Conservation (phyloP, 2,329 filamentous ascomycete species). For the Epichloe sibirici region DNA sequence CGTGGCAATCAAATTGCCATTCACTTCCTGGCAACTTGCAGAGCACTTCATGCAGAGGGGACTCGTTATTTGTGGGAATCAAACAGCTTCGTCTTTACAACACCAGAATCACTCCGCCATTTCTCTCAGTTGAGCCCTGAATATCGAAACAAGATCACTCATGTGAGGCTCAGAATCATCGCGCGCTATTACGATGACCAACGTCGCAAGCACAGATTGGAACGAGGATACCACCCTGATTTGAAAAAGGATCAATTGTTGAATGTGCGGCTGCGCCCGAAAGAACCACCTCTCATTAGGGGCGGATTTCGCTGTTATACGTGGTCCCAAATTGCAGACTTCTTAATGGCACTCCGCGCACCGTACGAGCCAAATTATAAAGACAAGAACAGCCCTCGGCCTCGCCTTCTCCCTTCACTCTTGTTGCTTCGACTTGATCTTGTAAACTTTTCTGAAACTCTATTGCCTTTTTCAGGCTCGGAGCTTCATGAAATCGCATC, state of each 20-base stretch:
- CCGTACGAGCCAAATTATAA: constrained; percentile 32
- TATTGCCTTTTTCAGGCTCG: constrained; percentile 31
- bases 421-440: constrained; percentile 38
- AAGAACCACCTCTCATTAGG: constrained; percentile 33
- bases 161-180: constrained; percentile 39
- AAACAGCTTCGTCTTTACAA: constrained; percentile 44
- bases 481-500: constrained; percentile 40
- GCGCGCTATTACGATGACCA: constrained; percentile 44
- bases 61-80: constrained; percentile 36
- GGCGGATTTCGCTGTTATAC: constrained; percentile 42
- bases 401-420: constrained; percentile 35
- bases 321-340: constrained; percentile 42
- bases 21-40: constrained; percentile 40
- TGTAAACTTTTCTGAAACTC: constrained; percentile 38
- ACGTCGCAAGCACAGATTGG: constrained; percentile 28
- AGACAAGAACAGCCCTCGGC: constrained; percentile 22
- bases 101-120: constrained; percentile 33
- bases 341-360: constrained; percentile 36
- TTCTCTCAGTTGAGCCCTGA: constrained; percentile 33
- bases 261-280: constrained; percentile 29
- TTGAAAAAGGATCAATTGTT: constrained; percentile 30
- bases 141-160: constrained; percentile 31
- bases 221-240: constrained; percentile 29
- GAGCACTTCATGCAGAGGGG: constrained; percentile 36
- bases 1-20: constrained; percentile 39